Evolutionary conservation across 2,329 filamentous ascomycete species (phyloP).

Genomic region (Didymella keratinophila): DNA sequence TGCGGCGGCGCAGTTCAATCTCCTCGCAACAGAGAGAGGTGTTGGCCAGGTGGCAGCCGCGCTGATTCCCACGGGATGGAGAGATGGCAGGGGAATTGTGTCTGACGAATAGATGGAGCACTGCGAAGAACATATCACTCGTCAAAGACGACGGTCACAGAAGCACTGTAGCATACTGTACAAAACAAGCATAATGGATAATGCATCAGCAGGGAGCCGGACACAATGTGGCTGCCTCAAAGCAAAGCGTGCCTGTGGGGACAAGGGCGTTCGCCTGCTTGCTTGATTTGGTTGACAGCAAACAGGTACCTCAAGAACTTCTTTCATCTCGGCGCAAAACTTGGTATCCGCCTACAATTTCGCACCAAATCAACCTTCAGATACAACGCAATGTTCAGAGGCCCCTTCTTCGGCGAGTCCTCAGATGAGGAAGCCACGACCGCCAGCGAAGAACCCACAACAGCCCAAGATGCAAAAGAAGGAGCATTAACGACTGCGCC

Average conservation of each 20-base stretch:
- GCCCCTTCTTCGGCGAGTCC: not conserved
- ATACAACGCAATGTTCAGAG: not conserved
- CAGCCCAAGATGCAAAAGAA: not conserved
- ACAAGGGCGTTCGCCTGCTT: not conserved
- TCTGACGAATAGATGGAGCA: not conserved
- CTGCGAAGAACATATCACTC: not conserved
- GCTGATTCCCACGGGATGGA: slow-evolving; percentile 86
- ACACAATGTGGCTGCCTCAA: too few species aligned
- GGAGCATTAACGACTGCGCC: not conserved
- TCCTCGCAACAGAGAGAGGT: slow-evolving; percentile 92
- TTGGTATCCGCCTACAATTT: not conserved
- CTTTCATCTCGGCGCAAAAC: not conserved
- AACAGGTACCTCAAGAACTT: not conserved
- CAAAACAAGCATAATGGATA: not conserved
- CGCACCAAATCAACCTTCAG: not conserved
- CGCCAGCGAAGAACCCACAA: not conserved
- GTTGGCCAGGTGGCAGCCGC: slow-evolving; percentile 86
- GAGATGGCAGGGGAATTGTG: slow-evolving; percentile 48
- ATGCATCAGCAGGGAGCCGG: not conserved
- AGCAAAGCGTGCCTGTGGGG: not conserved
- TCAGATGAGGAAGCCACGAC: not conserved
- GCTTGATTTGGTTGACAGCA: not conserved
- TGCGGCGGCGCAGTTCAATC: slow-evolving; percentile 91
- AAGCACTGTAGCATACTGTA: slow-evolving; percentile 21
- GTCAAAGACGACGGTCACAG: not conserved